A percentile compares a stretch with the other conserved stretches of the same genome.
Evolutionary conservation across 768 basidiomycete genomes (phyloP).

Genomic region (Hortiboletus campestris): DNA sequence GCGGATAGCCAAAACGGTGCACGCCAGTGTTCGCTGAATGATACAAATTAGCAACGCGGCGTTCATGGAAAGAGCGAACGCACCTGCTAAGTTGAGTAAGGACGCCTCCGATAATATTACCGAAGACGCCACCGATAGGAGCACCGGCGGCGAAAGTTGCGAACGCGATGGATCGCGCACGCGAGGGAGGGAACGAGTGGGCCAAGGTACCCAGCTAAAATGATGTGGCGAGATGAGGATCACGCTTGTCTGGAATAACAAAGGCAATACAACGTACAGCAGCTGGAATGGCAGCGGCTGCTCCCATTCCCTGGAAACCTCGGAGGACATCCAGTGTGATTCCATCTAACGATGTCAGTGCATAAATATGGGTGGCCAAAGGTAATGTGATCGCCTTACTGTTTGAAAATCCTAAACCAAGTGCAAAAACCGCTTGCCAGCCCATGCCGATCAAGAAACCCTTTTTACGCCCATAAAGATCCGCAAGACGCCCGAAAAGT

Average conservation of each 20-base stretch:
- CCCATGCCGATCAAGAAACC: conserved; percentile 61
- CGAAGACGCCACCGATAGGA: conserved; percentile 75
- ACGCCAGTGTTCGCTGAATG: conserved; percentile 55
- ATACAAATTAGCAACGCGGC: neutral
- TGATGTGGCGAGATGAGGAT: neutral
- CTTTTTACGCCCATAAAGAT: conserved; percentile 72
- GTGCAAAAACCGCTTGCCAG: conserved; percentile 51
- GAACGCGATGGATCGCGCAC: conserved; percentile 72
- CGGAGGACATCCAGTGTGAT: conserved; percentile 68
- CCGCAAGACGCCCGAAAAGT: conserved; percentile 75
- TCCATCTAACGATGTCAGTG: conserved; percentile 40
- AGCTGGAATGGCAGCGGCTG: conserved; percentile 72
- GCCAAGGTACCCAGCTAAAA: conserved; percentile 78
- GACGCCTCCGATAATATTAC: conserved; percentile 68
- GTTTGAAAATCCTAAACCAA: conserved; percentile 66
- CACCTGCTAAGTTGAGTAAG: conserved; percentile 53
- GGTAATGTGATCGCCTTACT: conserved; percentile 30
- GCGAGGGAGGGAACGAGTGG: conserved; percentile 66
- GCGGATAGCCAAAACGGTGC: conserved; percentile 59
- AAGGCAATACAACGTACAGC: conserved; percentile 42
- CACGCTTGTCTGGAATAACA: neutral
- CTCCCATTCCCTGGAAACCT: conserved; percentile 78
- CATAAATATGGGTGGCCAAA: neutral
- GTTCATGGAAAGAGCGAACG: conserved; percentile 3
- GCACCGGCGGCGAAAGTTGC: conserved; percentile 84